Evolutionary conservation across 2,329 filamentous ascomycete species (phyloP), one percentile per base, ranked within the genome.

Genomic region (Tolypocladium tundrense): DNA sequence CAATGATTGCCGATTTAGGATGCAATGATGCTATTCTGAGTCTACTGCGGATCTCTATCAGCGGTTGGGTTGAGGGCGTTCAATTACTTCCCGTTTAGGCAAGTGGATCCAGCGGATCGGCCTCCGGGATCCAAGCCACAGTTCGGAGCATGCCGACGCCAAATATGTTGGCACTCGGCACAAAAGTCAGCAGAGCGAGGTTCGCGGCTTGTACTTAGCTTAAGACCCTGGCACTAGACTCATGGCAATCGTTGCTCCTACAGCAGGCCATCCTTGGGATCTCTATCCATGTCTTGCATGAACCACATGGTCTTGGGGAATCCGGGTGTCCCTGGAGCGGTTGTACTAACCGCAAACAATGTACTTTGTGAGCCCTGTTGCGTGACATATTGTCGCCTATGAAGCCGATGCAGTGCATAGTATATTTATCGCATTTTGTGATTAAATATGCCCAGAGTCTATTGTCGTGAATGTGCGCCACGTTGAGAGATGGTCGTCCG

Each of bases 21-120:
- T 27, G 16, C 45, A 50, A 33, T 7, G 9, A 31, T 33, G 27
- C 27, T 50, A 33, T 50, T 50, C 16, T 11, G 4, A 33, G 45
- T 7, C 7, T 24, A 4, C 31, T 14, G 45, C 3, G 24, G 24
- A 16, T 16, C 43, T 45, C 43, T 21, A 27, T 4, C 21, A 9
- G 31, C 31, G 7, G 31, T 9, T 8, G 31, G 5, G 31, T 4
- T 7, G 31, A 27, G 1, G 31, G 27, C 48, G 27, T 51, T n/a
- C 48, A 35, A 51, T n/a, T 33, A 51, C 10, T 55, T 58, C 56
- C 52, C 24, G 39, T 54, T 54, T 27, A 55, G 56, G 56, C 21
- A 58, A 58, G 56, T 58, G 41, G 27, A 6, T 31, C 27, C 27
- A 31, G 27, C 27, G 27, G 27, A 6, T 31, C 27, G 27, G 27